A percentile compares a stretch with the other conserved stretches of the same genome.
Conservation (phyloP, 768 basidiomycete genomes). For the Naganishia friedmannii region DNA sequence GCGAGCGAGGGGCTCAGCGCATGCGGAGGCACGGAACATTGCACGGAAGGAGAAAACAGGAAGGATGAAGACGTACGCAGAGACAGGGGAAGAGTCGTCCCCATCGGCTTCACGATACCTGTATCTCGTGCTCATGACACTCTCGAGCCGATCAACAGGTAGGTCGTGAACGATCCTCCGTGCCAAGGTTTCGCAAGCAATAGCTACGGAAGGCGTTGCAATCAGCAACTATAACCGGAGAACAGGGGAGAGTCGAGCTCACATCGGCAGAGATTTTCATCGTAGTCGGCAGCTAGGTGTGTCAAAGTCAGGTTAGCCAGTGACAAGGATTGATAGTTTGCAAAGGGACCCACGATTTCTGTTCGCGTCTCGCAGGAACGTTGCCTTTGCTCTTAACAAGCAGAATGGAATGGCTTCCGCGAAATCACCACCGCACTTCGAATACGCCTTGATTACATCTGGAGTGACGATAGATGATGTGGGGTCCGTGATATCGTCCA, state of each 20-base stretch:
- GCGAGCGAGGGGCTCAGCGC: constrained; percentile 56
- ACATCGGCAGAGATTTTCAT: constrained; percentile 74
- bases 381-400: constrained; percentile 74
- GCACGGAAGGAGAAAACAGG: neutral
- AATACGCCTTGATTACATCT: constrained; percentile 67
- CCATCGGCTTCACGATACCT: constrained; percentile 70
- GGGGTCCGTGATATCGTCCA: constrained; percentile 64
- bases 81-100: constrained; percentile 54
- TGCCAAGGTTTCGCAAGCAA: constrained; percentile 76
- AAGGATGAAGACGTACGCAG: constrained; percentile 24
- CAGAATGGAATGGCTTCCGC: constrained; percentile 65
- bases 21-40: neutral
- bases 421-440: constrained; percentile 81
- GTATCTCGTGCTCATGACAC: constrained; percentile 76
- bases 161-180: constrained; percentile 60
- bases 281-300: constrained; percentile 66
- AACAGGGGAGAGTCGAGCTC: neutral
- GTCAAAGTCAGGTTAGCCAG: neutral
- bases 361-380: constrained; percentile 78
- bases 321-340: neutral
- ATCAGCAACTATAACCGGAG: neutral
- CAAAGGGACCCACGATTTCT: constrained; percentile 55
- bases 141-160: constrained; percentile 63
- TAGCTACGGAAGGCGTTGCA: constrained; percentile 55
- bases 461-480: constrained; percentile 82